A percentile compares a stretch with the other conserved stretches of the same genome.
Evolutionary conservation across 495 filamentous ascomycete species (phyloP).

Genomic region (Achaetomiella virescens): DNA sequence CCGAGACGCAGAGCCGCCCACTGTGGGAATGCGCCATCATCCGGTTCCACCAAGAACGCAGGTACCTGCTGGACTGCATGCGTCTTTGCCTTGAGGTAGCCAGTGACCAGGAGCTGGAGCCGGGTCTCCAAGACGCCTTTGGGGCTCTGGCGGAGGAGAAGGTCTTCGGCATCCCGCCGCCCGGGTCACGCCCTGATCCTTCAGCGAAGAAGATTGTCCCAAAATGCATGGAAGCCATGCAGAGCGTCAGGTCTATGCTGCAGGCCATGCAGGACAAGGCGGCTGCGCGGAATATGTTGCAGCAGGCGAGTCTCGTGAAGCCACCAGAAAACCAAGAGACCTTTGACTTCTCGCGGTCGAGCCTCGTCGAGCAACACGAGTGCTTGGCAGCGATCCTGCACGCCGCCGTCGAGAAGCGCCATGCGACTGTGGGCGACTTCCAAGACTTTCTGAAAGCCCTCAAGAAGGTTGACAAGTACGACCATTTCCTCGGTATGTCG

Average conservation of each 20-base stretch:
- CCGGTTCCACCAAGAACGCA: constrained; percentile 74
- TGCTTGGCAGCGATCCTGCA: constrained; percentile 69
- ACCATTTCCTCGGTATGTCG: constrained; percentile 48
- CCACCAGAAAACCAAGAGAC: constrained; percentile 65
- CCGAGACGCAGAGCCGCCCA: constrained; percentile 58
- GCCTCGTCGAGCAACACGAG: constrained; percentile 81
- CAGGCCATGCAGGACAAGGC: constrained; percentile 63
- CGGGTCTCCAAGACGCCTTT: constrained; percentile 34
- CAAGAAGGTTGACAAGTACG: constrained; percentile 64
- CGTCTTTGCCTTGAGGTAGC: constrained; percentile 65
- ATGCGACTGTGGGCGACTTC: constrained; percentile 65
- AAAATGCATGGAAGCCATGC: constrained; percentile 68
- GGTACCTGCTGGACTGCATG: constrained; percentile 73
- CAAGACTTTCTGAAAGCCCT: constrained; percentile 57
- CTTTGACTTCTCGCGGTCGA: constrained; percentile 63
- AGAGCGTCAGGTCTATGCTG: constrained; percentile 64
- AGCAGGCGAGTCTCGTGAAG: constrained; percentile 49
- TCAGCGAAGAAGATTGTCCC: constrained; percentile 45
- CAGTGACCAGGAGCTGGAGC: constrained; percentile 44
- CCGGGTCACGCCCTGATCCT: constrained; percentile 14
- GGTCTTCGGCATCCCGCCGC: constrained; percentile 31
- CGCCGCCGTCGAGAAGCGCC: constrained; percentile 67
- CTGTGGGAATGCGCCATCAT: constrained; percentile 68
- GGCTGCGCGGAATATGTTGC: constrained; percentile 63
- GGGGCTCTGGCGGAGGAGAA: constrained; percentile 32